These are phyloP conservation scores for Alternaria sp. DNA, from an alignment of 2,329 filamentous ascomycete species.

Conservation along the genomic window DNA sequence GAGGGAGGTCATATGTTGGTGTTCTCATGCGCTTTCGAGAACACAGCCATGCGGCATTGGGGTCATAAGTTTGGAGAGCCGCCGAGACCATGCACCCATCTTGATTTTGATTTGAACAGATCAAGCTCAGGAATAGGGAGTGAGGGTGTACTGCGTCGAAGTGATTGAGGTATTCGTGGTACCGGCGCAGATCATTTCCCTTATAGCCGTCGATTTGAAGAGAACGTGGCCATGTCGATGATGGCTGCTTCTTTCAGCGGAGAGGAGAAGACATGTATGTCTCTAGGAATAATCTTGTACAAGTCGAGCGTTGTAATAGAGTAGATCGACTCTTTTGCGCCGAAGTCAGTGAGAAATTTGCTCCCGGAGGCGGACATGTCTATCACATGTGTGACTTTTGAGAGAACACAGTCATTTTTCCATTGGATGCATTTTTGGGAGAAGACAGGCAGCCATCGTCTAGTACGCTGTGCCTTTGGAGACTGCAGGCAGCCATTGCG, in stretches of 20 bases:
- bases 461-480: no score
- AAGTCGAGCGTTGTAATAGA: background rate
- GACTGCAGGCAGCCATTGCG: no score
- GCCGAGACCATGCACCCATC: background rate
- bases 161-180: background rate
- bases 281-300: background rate
- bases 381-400: no score
- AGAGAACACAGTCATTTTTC: no score
- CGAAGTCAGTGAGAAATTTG: background rate
- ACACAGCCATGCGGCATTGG: background rate
- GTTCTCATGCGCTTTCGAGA: background rate
- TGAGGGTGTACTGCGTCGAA: background rate
- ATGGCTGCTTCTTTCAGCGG: background rate
- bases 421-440: no score
- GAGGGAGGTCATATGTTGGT: background rate
- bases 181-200: fast-evolving
- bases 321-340: background rate
- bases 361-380: background rate
- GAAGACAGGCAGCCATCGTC: no score
- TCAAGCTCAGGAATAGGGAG: background rate
- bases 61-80: background rate
- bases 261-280: background rate
- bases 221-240: background rate
- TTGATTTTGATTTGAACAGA: background rate
- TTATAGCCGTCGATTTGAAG: background rate